Base-by-base conservation (phyloP, 129 eudicot species). In the Pseudognaphalium luteoalbum region DNA sequence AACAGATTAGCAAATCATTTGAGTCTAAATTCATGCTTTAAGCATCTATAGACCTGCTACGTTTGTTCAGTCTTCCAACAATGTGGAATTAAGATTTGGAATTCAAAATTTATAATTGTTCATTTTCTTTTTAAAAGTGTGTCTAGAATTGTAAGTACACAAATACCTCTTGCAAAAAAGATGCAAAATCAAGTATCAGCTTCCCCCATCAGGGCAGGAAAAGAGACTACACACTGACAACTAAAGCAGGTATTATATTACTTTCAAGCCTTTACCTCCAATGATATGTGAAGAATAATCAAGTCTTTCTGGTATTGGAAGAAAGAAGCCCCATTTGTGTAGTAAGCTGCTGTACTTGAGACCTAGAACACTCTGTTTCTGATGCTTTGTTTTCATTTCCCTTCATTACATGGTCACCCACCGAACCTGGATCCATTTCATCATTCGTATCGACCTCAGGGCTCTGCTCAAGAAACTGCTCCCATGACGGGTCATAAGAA, bases 301-400 rank as follows among this genome's bases (percentile, higher is more conserved):
- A 88, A 70, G 44, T 76, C 60, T 85, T 84, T 71, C 89, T 68
- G 78, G 73, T 75, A 32, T 91, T 81, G 14, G 96, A 86, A 32
- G 89, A 70, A 57, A 94, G 91, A 83, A 85, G 90, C 33, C 88
- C 97, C 99, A 91, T 89, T 84, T 91, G 93, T 76, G 84, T 85
- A 0, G 97, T 91, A 4, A 94, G 93, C 78, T 86, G 87, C 51
- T 90, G 90, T 89, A 94, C 71, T 81, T 87, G 86, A 68, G 83
- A 63, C 22, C 85, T 86, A 22, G 94, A 76, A 85, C 87, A 78
- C 44, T 88, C 92, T 19, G 79, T 87, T 39, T 81, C 91, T 33
- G 63, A 15, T 2, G 83, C 73, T 50, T 82, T 87, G 19, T 10
- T 76, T 80, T 85, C 92, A 1, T 51, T 77, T 63, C 54, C 87